These are phyloP conservation scores for Lasiodiplodia sp. DNA, from an alignment of 2,329 filamentous ascomycete genomes.

Conservation along the genomic window DNA sequence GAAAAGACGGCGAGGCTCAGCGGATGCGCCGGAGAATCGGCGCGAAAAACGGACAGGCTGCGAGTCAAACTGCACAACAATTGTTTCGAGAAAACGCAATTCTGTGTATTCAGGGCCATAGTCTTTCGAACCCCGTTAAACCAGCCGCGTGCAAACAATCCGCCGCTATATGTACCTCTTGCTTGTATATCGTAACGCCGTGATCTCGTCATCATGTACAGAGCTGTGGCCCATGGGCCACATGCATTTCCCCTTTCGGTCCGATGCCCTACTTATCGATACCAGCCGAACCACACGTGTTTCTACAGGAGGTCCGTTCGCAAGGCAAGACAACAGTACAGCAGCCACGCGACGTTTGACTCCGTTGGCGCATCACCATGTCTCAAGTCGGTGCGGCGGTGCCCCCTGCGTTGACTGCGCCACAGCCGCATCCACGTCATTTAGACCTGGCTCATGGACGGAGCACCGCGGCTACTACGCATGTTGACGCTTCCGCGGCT, in stretches of 20 bases:
- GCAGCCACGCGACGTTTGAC: neutral
- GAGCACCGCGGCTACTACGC: conserved; percentile 54
- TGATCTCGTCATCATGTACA: conserved; percentile 24
- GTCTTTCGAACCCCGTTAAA: neutral
- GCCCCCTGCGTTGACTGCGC: neutral
- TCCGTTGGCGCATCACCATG: neutral
- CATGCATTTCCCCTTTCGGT: conserved; percentile 19
- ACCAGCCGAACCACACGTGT: conserved; percentile 5
- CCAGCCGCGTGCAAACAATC: neutral
- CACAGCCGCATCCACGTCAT: neutral
- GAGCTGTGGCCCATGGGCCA: neutral
- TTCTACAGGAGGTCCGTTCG: neutral
- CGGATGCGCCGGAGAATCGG: conserved; percentile 26
- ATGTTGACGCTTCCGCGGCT: conserved; percentile 58
- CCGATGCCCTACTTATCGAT: conserved; percentile 20
- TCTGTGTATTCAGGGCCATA: conserved; percentile 13
- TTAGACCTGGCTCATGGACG: conserved; percentile 65
- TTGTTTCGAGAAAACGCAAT: neutral
- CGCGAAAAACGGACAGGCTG: conserved; percentile 15
- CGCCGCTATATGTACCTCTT: conserved; percentile 6
- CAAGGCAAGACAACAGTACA: neutral
- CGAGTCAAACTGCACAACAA: conserved; percentile 20
- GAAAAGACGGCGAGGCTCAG: conserved; percentile 22
- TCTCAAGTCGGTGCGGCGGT: neutral
- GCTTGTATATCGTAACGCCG: conserved; percentile 4